Evolutionary conservation across 1,284 basidiomycete genomes (phyloP), one percentile per base, ranked within the genome.

Genomic region (Cryptococcus depauperatus): DNA sequence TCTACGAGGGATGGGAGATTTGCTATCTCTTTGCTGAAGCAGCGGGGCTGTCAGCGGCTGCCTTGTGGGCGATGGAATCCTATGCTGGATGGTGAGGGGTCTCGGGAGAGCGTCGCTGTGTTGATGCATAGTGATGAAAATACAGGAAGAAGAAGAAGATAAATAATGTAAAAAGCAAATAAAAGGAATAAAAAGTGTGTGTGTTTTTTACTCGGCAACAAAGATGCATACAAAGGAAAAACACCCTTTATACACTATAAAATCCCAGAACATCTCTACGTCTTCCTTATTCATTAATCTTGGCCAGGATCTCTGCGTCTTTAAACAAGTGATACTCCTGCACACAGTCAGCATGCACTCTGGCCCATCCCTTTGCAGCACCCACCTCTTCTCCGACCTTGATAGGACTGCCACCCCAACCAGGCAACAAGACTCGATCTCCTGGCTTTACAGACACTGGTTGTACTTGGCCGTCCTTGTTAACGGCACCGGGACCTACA

Each of bases 241-340:
- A n/a, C 29, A n/a, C 29, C 29, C 29, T 30, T 30, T 30, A 10
- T 10, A 30, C 10, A 30, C n/a, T 30, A 30, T 30, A 16, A 40
- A 37, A 27, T n/a, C 38, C 27, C 27, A 40, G 23, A 21, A 37
- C 35, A 21, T 16, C 35, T 30, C 13, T 22, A 37, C 23, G 35
- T 21, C 35, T 19, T 22, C 9, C 30, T 47, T 80, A 96, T 77
- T 96, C 92, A 73, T 83, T 79, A 68, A 97, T 91, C 77, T 95
- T 96, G 57, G 93, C 93, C 44, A 97, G 79, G 69, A 97, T 96
- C 66, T 97, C 93, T 29, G 82, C 75, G 74, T 97, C 93, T 73
- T 85, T 87, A 82, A 95, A 96, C 51, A 97, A 75, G 74, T 81
- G 85, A 76, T 86, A 98, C 71, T 97, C 93, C 89, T 92, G 63